A percentile compares a stretch with the other conserved stretches of the same genome.
Conservation (phyloP, 768 basidiomycete species). For the Pleurotus cornucopiae region DNA sequence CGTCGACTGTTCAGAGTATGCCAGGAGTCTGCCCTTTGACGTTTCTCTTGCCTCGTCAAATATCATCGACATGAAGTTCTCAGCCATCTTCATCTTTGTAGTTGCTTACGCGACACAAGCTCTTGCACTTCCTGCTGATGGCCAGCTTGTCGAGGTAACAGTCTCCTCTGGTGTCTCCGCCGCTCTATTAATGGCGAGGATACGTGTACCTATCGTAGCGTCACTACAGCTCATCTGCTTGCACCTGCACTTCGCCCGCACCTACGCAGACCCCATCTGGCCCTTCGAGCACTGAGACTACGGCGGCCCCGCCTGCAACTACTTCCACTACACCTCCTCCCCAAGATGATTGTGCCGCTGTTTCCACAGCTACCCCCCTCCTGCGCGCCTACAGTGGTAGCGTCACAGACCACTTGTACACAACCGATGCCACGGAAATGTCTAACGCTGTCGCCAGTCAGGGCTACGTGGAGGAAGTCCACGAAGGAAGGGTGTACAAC, state of each 20-base stretch:
- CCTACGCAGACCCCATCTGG: background rate
- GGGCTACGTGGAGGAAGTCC: background rate
- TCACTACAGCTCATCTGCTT: no score
- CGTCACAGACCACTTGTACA: constrained; percentile 2
- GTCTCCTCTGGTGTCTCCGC: no score
- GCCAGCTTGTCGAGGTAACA: no score
- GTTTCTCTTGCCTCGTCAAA: no score
- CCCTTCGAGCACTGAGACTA: background rate
- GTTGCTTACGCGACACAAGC: no score
- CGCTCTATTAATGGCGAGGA: no score
- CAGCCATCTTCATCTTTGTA: no score
- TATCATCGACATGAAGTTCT: no score
- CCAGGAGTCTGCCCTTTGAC: no score
- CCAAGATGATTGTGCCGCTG: background rate
- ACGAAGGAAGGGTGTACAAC: constrained; percentile 3
- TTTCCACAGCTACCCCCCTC: background rate
- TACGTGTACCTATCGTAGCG: no score
- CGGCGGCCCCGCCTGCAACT: background rate
- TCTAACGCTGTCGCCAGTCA: background rate
- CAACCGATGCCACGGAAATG: background rate
- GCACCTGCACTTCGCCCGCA: background rate
- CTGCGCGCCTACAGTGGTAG: constrained; percentile 2
- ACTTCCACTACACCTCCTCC: background rate
- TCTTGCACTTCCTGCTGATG: no score
- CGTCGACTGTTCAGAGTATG: no score